phyloP scores from a whole-genome alignment of 768 basidiomycete species.

The Rhizopogon sp. region DNA sequence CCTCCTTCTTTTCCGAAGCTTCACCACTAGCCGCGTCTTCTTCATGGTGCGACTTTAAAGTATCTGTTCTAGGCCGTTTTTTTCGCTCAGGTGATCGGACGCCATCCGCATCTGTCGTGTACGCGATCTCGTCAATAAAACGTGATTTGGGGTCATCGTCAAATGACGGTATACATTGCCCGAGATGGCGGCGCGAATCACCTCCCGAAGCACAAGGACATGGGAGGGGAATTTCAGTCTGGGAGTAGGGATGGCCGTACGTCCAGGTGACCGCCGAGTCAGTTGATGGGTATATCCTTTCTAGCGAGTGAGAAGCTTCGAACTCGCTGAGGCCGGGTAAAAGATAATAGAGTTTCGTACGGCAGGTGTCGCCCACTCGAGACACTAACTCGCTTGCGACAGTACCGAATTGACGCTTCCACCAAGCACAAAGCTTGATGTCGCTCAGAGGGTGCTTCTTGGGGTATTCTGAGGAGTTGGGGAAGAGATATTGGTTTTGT shows the following conservation, averaged over 20 bases:
- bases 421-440: constrained; percentile 84
- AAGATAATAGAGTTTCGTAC: constrained; percentile 46
- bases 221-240: constrained; percentile 36
- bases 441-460: constrained; percentile 78
- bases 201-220: constrained; percentile 44
- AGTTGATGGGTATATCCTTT: constrained; percentile 26
- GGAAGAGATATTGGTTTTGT: constrained; percentile 91
- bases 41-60: constrained; percentile 5
- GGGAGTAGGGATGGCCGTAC: constrained; percentile 77
- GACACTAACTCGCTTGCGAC: constrained; percentile 40
- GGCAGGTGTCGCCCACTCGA: constrained; percentile 3
- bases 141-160: constrained; percentile 97
- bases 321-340: constrained; percentile 65
- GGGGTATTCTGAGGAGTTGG: constrained; percentile 67
- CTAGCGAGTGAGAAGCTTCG: constrained; percentile 62
- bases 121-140: constrained; percentile 88
- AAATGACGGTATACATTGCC: constrained; percentile 80
- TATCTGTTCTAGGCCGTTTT: constrained; percentile 45
- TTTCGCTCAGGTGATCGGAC: constrained; percentile 61
- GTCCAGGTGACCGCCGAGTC: constrained; percentile 40
- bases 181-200: constrained; percentile 36
- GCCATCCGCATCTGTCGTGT: constrained; percentile 54
- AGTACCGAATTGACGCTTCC: constrained; percentile 69
- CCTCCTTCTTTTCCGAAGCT: constrained; percentile 23
- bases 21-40: constrained; percentile 20